Evolutionary conservation across 169 alveolate species (phyloP), one percentile per base, ranked within the genome.

Genomic region (Cyclospora cayetanensis): DNA sequence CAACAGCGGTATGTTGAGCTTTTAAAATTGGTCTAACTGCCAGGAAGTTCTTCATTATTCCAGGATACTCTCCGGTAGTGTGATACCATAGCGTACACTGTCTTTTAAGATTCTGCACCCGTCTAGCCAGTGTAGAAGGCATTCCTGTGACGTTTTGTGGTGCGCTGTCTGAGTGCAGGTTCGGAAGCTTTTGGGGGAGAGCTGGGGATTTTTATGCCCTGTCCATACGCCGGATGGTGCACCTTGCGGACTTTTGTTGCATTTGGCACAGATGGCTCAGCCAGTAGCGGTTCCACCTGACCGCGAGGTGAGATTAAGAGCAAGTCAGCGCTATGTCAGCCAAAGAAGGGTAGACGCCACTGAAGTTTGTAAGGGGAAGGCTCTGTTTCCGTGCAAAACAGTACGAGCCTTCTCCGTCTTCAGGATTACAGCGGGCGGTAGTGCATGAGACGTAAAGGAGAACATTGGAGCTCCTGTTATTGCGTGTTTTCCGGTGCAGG

Each of bases 141-240:
- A 15, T 31, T 18, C 29, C 55, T 31, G 1, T 12, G 39, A 22
- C 55, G 15, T 39, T n/a, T 41, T 39, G 25, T 37, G n/a, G n/a
- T n/a, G 60, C 63, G 39, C 39, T 4, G n/a, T 74, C 20, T 84
- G 82, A 37, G 34, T 20, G 25, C 93, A 95, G 93, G 97, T 95
- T 25, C 98, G 99, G 93, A 99, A 98, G 95, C 95, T 99, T 91
- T 95, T 98, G 34, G 99, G 99, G 0, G 99, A 99, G 92, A 97
- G 99, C 52, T 99, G 99, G 99, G 99, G 99, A 43, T 99, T 99
- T 95, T 95, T 99, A 25, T 99, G 99, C 82, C 99, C 99, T 4
- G 99, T 99, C 27, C 99, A 99, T 94, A 99, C 99, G 0, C 99
- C 99, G 50, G 99, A 99, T 96, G 99, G 99, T 65, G 99, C 99